Evolutionary conservation across 2,329 filamentous ascomycete species (phyloP).

Genomic region (Plenodomus lindquistii): DNA sequence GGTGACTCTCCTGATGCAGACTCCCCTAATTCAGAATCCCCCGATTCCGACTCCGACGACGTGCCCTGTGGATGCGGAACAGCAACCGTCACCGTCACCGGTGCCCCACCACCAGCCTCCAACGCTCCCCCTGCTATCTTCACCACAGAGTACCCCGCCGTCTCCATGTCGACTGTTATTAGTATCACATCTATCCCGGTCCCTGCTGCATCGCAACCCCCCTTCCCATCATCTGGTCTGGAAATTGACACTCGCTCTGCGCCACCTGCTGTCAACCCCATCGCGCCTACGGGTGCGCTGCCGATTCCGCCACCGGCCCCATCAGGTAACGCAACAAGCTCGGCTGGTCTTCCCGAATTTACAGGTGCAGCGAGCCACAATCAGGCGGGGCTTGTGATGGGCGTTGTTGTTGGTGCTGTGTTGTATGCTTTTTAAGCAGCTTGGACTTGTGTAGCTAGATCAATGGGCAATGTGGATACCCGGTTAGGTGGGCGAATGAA

Average conservation of each 20-base stretch:
- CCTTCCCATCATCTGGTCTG: conserved; percentile 28
- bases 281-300: conserved; percentile 24
- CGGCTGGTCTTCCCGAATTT: conserved; percentile 27
- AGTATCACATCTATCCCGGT: conserved; percentile 9
- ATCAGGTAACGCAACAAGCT: conserved; percentile 24
- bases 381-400: conserved; percentile 27
- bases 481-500: background rate
- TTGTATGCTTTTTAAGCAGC: conserved; percentile 30
- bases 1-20: no score
- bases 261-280: conserved; percentile 24
- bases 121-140: conserved; percentile 15
- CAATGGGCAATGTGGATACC: background rate
- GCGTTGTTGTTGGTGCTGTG: conserved; percentile 25
- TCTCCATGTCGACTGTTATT: conserved; percentile 15
- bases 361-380: conserved; percentile 31
- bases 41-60: conserved; percentile 11
- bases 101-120: conserved; percentile 24
- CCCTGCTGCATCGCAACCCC: conserved; percentile 12
- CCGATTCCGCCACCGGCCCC: conserved; percentile 7
- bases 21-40: no score
- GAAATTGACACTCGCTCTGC: conserved; percentile 33
- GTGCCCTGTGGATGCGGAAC: conserved; percentile 31
- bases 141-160: conserved; percentile 15
- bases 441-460: no score
- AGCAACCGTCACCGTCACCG: conserved; percentile 35